These are phyloP conservation scores for Primulina huaijiensis DNA, from an alignment of 257 asterid species.

Conservation along the genomic window DNA sequence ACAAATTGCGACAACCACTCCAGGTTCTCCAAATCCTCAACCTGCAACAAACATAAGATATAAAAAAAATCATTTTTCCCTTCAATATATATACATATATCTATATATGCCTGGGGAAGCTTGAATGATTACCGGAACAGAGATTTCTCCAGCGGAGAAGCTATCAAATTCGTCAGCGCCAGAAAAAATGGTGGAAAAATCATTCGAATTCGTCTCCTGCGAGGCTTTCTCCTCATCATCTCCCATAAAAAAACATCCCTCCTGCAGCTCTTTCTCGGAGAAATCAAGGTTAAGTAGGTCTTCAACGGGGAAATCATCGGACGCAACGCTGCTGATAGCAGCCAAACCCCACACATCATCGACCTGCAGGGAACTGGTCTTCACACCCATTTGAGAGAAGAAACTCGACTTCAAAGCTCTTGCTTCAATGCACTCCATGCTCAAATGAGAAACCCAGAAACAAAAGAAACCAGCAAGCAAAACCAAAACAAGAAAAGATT, in stretches of 20 bases:
- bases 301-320: constrained; percentile 91
- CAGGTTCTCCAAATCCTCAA: constrained; percentile 68
- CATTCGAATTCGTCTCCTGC: constrained; percentile 34
- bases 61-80: not conserved
- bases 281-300: constrained; percentile 94
- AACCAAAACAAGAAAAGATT: not conserved
- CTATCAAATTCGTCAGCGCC: constrained; percentile 56
- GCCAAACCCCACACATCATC: constrained; percentile 72
- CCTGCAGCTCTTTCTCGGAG: constrained; percentile 66
- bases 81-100: not conserved
- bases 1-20: constrained; percentile 85
- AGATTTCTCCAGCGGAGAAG: constrained; percentile 60
- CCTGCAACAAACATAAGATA: constrained; percentile 32
- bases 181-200: constrained; percentile 44
- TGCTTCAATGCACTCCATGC: constrained; percentile 86
- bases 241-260: constrained; percentile 28
- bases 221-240: constrained; percentile 41
- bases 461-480: not conserved
- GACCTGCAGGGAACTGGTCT: constrained; percentile 42
- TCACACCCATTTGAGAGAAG: constrained; percentile 54
- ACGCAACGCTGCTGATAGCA: constrained; percentile 47
- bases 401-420: constrained; percentile 91
- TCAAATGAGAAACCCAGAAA: not conserved
- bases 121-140: constrained; percentile 60
- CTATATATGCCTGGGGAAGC: not conserved